Evolutionary conservation across 139 green algal species (phyloP), one percentile per base, ranked within the genome.

Genomic region (Chlorella ohadii): DNA sequence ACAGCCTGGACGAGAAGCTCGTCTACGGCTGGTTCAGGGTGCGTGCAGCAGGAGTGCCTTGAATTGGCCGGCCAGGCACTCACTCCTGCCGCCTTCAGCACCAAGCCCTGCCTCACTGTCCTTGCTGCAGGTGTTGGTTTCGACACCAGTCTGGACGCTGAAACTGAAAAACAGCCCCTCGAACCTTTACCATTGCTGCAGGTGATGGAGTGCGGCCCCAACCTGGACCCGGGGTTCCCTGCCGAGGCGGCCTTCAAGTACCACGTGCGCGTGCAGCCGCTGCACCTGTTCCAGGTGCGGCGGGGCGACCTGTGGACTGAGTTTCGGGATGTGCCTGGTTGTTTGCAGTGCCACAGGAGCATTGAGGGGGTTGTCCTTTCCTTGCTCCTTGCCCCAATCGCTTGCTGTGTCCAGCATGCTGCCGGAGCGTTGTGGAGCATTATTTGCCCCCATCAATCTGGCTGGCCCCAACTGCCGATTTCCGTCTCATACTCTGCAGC

Each of bases 1-100:
- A 82, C 76, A 72, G 59, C 59, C 36, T 82, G 57, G 76, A 82
- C 38, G 76, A 82, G 36, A 38, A 38, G 9, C 34, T 72, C 11
- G 59, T 82, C 5, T 82, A 82, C 59, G 76, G 76, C 76, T 61
- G 36, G 59, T 82, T 82, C 59, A 56, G 39, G 76, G 76, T 81
- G 74, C 1, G 44, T 9, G 6, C 7, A 51, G 44, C 7, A 9
- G 6, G 44, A 9, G 6, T 51, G 44, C 44, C 9, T 51, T n/a
- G n/a, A n/a, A n/a, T n/a, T n/a, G n/a, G n/a, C n/a, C n/a, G n/a
- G n/a, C n/a, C n/a, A n/a, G n/a, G n/a, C n/a, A n/a, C n/a, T n/a
- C n/a, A n/a, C 44, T 51, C 44, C 44, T 51, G 44, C 44, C 44
- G 44, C n/a, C n/a, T n/a, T n/a, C n/a, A n/a, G n/a, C n/a, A n/a